Base-by-base conservation (phyloP, 345 rosid genomes). In the Balakata baccata region DNA sequence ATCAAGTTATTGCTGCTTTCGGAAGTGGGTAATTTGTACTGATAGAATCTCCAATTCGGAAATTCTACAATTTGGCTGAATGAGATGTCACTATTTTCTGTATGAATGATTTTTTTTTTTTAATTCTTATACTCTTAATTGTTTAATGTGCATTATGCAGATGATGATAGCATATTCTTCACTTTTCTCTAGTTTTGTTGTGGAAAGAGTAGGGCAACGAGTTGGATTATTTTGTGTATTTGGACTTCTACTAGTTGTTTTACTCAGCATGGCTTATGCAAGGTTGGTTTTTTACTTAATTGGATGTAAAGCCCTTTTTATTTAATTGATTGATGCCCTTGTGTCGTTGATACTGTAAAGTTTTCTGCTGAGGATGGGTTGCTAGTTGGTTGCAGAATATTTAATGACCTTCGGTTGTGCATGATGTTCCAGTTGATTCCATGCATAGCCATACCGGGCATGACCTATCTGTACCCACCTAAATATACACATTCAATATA, bases 371-470 rank as follows among this genome's bases (percentile, higher is more conserved):
- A 81, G 75, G 54, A 66, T 54, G 62, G 68, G 62, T 76, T 74
- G 66, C 74, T 81, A 85, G 90, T 82, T 89, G 87, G 82, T 88
- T 90, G 93, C 97, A 89, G 97, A 91, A 82, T 85, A 80, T 93
- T 91, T 88, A 88, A 89, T 77, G 98, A 92, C 86, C 89, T 92
- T 82, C 89, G 90, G 78, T 84, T 90, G 80, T 89, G 96, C 90
- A 82, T 90, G 88, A 85, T 86, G 87, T 90, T 88, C 91, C 94
- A 89, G 87, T 78, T 89, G 87, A 86, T 90, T 78, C 92, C 94
- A 12, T 87, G 88, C 79, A 20, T 87, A 70, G 91, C 69, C 18
- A 87, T 92, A 72, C 96, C 98, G 14, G 68, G 80, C 78, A 73
- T 89, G 88, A 37, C 89, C 13, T 72, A 85, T 71, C 77, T 90